Evolutionary conservation across 139 green algal genomes (phyloP), one percentile per base, ranked within the genome.

Genomic region (Pedinophyceae sp.): DNA sequence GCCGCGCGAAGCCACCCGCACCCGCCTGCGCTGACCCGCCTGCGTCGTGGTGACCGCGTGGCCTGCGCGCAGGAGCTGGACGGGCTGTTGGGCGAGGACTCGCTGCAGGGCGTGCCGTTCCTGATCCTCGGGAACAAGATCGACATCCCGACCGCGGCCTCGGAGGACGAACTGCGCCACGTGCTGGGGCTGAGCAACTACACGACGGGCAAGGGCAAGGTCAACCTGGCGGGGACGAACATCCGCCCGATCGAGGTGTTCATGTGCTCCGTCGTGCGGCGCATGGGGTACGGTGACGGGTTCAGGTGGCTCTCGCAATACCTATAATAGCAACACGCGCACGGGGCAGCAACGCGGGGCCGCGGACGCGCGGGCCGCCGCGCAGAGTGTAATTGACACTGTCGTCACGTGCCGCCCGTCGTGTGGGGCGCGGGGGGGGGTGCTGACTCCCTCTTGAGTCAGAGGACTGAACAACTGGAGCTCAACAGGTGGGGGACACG

Each of bases 51-150:
- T n/a, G n/a, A n/a, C n/a, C 56, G n/a, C n/a, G n/a, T n/a, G n/a
- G n/a, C n/a, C n/a, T n/a, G n/a, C 18, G 76, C 72, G 59, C 86
- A 85, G 39, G 91, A 99, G 77, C 75, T 99, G 16, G 84, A 93
- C 51, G 74, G 68, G 2, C 75, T 99, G 54, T 73, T 99, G 17
- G 77, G 71, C 18, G 91, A 99, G 58, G 91, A 99, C 60, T 78
- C 73, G 13, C 72, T 99, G 0, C 52, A 63, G 28, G 70, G 72
- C n/a, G 90, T 98, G 30, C 91, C 91, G 4, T 94, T 99, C 71
- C 68, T 99, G 22, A 61, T 98, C 1, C 72, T 98, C 53, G 91
- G 91, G 50, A 99, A 99, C 85, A 99, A 99, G 71, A 98, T 99
- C 54, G 92, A 97, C 66, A 80, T 96, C 52, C 86, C 91, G 7